Percentiles rank a stretch among this genome's conserved stretches.
Evolutionary conservation across 2,329 filamentous ascomycete genomes (phyloP).

Genomic region (Nannizzia gypsea): DNA sequence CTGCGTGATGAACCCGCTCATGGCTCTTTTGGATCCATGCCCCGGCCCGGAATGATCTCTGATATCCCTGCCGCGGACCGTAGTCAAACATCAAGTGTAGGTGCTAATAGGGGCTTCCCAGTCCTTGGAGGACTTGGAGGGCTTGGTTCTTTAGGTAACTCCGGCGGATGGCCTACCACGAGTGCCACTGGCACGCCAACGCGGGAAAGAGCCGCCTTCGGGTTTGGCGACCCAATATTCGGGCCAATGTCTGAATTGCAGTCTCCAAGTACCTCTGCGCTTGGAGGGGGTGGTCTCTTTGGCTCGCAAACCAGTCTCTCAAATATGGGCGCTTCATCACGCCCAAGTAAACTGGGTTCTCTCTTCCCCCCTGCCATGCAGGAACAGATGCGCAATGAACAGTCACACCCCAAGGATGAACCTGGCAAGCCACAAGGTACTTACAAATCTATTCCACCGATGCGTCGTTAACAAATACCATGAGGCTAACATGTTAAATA

Average conservation of each 20-base stretch:
- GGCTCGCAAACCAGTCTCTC: conserved; percentile 46
- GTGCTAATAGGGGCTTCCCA: conserved; percentile 54
- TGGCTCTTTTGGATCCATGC: conserved; percentile 44
- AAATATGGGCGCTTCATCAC: conserved; percentile 55
- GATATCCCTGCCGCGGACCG: conserved; percentile 61
- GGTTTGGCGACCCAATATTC: conserved; percentile 54
- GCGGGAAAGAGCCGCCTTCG: conserved; percentile 43
- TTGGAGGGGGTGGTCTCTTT: conserved; percentile 46
- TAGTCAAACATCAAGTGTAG: conserved; percentile 83
- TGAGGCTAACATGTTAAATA: conserved; percentile 10
- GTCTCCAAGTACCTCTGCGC: conserved; percentile 30
- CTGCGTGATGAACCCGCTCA: conserved; percentile 39
- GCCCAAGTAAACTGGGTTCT: conserved; percentile 71
- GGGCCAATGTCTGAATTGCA: conserved; percentile 66
- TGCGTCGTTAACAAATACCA: not conserved
- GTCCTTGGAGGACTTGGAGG: conserved; percentile 42
- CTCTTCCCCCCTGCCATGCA: conserved; percentile 85
- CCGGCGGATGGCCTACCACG: conserved; percentile 42
- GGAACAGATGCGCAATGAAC: conserved; percentile 63
- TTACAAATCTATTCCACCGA: conserved; percentile 23
- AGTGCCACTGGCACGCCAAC: conserved; percentile 65
- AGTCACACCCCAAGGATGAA: conserved; percentile 53
- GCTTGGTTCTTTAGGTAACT: conserved; percentile 43
- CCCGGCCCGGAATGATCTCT: conserved; percentile 43
- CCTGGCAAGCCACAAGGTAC: conserved; percentile 48